Evolutionary conservation across 495 filamentous ascomycete genomes (phyloP).

Genomic region (Cairneyella variabilis): DNA sequence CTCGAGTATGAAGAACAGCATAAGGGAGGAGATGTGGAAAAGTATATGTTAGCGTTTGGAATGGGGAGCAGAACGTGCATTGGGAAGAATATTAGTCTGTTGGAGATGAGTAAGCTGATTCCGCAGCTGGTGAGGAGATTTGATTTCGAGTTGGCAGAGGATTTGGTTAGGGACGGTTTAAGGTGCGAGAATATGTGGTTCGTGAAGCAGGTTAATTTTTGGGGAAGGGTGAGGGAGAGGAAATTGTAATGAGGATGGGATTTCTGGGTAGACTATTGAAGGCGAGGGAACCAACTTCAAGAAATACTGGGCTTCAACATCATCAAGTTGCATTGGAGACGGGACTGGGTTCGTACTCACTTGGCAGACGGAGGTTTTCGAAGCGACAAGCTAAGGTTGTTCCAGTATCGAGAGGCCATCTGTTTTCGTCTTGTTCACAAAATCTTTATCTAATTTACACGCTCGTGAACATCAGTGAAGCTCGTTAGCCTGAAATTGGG

Average conservation of each 20-base stretch:
- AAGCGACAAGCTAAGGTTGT: too few relatives aligned
- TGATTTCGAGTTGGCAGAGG: slow-evolving; percentile 32
- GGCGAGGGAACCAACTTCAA: too few relatives aligned
- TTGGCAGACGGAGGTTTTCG: too few relatives aligned
- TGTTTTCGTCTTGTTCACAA: too few relatives aligned
- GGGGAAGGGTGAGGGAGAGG: slow-evolving; percentile 13
- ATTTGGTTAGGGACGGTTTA: slow-evolving; percentile 20
- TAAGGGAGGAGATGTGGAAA: slow-evolving; percentile 30
- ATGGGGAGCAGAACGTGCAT: slow-evolving; percentile 60
- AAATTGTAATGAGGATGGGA: neutral
- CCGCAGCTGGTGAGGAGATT: slow-evolving; percentile 56
- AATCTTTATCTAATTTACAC: too few relatives aligned
- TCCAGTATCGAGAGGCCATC: too few relatives aligned
- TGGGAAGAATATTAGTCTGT: slow-evolving; percentile 57
- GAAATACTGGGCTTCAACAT: too few relatives aligned
- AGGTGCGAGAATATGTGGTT: slow-evolving; percentile 27
- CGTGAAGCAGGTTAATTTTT: slow-evolving; percentile 22
- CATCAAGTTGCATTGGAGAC: too few relatives aligned
- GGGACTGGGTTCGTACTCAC: too few relatives aligned
- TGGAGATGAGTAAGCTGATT: slow-evolving; percentile 66
- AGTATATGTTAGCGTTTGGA: slow-evolving; percentile 46
- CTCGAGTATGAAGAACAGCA: slow-evolving; percentile 31
- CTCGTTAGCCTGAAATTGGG: too few relatives aligned
- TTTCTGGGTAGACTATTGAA: too few relatives aligned
- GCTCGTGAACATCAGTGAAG: too few relatives aligned